Conservation (phyloP, 257 asterid species). For the Petunia axillaris region DNA sequence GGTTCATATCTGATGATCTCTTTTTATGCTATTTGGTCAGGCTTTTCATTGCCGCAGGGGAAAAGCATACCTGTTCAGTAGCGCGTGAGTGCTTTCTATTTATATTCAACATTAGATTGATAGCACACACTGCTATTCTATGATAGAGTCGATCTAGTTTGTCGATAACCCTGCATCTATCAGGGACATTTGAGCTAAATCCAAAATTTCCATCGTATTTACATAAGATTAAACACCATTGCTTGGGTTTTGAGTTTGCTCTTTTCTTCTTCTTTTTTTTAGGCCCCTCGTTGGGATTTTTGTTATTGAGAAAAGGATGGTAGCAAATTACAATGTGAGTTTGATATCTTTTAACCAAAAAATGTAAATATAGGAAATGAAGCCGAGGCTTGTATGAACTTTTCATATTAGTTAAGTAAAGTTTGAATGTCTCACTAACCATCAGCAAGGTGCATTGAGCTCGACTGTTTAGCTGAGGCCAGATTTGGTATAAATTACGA, state of each 20-base stretch:
- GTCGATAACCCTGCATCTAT: neutral
- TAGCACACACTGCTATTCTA: neutral
- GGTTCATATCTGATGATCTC: neutral
- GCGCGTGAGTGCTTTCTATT: slow-evolving; percentile 55
- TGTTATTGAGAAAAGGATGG: neutral
- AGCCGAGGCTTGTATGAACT: neutral
- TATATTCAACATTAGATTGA: neutral
- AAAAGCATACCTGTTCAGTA: slow-evolving; percentile 80
- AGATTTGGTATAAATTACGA: neutral
- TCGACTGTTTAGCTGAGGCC: neutral
- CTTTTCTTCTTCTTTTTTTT: neutral
- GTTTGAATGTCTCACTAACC: neutral
- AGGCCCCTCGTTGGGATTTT: too few relatives aligned
- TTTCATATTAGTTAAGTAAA: neutral
- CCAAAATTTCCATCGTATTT: neutral
- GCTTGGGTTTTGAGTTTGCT: neutral
- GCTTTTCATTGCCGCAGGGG: slow-evolving; percentile 76
- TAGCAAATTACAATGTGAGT: neutral
- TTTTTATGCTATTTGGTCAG: slow-evolving; percentile 44
- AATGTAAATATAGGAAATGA: neutral
- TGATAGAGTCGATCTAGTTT: neutral
- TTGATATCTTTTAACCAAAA: neutral
- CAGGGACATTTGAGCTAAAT: neutral
- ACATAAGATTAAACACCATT: neutral
- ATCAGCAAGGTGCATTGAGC: neutral